Evolutionary conservation across 257 asterid genomes (phyloP).

Genomic region (Gentiana dahurica): DNA sequence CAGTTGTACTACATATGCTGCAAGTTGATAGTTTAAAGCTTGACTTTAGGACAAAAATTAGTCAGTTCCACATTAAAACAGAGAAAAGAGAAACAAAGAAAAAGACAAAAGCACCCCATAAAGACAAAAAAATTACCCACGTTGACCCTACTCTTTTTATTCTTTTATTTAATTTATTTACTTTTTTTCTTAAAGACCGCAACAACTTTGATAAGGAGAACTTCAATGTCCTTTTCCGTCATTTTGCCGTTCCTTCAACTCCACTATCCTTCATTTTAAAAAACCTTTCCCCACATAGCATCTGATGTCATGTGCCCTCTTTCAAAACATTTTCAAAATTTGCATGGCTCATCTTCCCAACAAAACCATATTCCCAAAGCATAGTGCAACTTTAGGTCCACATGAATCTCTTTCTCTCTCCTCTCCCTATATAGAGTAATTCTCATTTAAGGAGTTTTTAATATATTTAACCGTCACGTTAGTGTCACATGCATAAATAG

Average conservation of each 20-base stretch:
- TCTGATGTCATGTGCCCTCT: no score
- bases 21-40: constrained; percentile 8
- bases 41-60: constrained; percentile 9
- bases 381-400: no score
- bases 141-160: constrained; percentile 19
- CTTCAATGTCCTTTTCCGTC: constrained; percentile 7
- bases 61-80: constrained; percentile 11
- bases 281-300: no score
- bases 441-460: no score
- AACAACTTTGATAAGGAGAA: neutral
- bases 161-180: no score
- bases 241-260: neutral
- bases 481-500: no score
- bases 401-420: no score
- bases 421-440: no score
- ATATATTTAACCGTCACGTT: no score
- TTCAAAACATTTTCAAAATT: no score
- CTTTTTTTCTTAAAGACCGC: constrained; percentile 3
- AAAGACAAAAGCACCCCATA: constrained; percentile 26
- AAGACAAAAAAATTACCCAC: constrained; percentile 21
- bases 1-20: neutral
- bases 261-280: constrained; percentile 13
- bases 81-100: constrained; percentile 9
- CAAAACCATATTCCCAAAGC: no score
- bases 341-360: no score